phyloP scores from a whole-genome alignment of 176 grass and related monocot genomes.

The Miscanthus lutarioriparius region DNA sequence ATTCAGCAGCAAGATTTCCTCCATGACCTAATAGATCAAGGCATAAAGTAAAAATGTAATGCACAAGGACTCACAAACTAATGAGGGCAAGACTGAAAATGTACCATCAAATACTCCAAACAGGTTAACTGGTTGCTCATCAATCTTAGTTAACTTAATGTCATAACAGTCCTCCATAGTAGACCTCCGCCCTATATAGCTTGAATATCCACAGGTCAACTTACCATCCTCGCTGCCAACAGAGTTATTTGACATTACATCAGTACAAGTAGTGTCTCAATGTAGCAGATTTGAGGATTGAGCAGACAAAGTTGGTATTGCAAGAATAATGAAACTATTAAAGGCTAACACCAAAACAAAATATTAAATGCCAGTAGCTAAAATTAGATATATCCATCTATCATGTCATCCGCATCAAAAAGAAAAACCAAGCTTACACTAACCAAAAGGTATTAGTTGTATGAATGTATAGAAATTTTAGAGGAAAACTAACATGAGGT shows the following conservation, averaged over 20 bases:
- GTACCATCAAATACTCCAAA: conserved; percentile 94
- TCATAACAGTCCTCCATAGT: conserved; percentile 90
- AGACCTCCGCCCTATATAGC: conserved; percentile 61
- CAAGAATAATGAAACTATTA: background rate
- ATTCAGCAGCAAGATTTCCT: conserved; percentile 69
- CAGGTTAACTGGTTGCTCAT: conserved; percentile 53
- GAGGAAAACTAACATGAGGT: background rate
- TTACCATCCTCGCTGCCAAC: conserved; percentile 68
- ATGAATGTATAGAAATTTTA: background rate
- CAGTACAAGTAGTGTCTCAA: conserved; percentile 8
- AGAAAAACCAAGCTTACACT: background rate
- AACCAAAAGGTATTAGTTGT: background rate
- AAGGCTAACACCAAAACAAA: background rate
- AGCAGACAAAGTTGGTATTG: background rate
- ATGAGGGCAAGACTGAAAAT: conserved; percentile 26
- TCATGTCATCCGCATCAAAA: background rate
- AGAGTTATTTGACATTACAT: background rate
- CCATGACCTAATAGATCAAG: conserved; percentile 68
- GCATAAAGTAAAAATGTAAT: conserved; percentile 10
- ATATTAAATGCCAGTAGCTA: background rate
- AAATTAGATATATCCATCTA: background rate
- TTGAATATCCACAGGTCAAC: conserved; percentile 71
- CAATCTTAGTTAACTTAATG: conserved; percentile 55
- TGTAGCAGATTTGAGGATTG: background rate
- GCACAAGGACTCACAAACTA: conserved; percentile 5